Evolutionary conservation across 176 grass and related monocot species (phyloP).

Genomic region (Eragrostis nindensis): DNA sequence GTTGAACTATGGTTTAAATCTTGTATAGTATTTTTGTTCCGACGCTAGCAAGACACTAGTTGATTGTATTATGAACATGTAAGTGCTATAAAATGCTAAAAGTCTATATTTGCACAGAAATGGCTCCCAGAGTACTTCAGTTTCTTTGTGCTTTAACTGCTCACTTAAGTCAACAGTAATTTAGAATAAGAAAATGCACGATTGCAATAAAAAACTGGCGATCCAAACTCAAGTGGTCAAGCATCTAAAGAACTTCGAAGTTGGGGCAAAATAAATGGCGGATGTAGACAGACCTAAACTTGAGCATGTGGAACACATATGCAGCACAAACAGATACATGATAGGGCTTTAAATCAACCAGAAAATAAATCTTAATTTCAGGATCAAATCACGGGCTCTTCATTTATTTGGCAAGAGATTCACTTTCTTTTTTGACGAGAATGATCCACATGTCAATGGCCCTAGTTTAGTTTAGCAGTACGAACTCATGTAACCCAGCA

Average conservation of each 20-base stretch:
- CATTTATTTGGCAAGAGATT: background rate
- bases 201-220: background rate
- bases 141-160: constrained; percentile 1
- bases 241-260: background rate
- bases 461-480: background rate
- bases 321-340: background rate
- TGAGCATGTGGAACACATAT: background rate
- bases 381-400: background rate
- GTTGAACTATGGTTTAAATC: background rate
- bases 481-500: too few species aligned
- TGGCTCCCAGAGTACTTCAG: background rate
- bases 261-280: background rate
- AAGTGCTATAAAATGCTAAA: background rate
- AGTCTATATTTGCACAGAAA: background rate
- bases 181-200: background rate
- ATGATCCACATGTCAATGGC: background rate
- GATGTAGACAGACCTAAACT: background rate
- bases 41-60: background rate
- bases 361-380: background rate
- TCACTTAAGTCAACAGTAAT: constrained; percentile 18
- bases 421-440: background rate
- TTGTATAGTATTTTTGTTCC: background rate
- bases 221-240: background rate
- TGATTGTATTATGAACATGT: constrained; percentile 12
- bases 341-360: constrained; percentile 8